Base-by-base conservation (phyloP, 2,329 filamentous ascomycete genomes). In the Verticillium isaacii region DNA sequence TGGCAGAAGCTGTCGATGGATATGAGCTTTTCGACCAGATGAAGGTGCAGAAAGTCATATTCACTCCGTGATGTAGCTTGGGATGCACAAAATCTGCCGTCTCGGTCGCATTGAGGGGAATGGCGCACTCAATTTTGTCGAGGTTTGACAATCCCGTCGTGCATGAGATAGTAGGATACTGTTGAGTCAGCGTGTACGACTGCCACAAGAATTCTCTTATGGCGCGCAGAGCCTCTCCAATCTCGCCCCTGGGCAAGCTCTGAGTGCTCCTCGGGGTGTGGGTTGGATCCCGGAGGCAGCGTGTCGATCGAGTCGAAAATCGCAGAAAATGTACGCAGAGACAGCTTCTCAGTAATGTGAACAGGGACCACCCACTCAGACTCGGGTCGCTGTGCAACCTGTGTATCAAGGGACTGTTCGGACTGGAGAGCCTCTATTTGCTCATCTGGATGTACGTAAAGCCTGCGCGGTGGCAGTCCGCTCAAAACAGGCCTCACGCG, bases 91-190 rank as follows among this genome's bases (percentile, higher is more conserved):
- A 14, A 58, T 52, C 29, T 34, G 23, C 23, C 17, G 15, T 50
- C 58, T n/a, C 50, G 45, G 39, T 56, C 41, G 17, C 41, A 14
- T 11, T 11, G 15, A n/a, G 6, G 23, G n/a, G 41, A 8, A n/a
- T 15, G 17, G 8, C 34, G 37, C 39, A 15, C 36, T 39, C 77
- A 94, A 72, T 95, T 95, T 73, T 94, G 91, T 62, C 91, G 82
- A 29, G 91, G 91, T 78, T 94, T 95, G 60, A 94, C 90, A 66
- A 93, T 87, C n/a, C 91, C 91, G 73, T 94, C 90, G 69, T 94
- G 91, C 73, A 94, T 85, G 65, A 93, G 83, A 71, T 95, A 95
- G 75, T 94, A 95, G 50, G 92, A 89, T 19, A 95, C 83, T 0
- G 91, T 94, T 66, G 91, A 93, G 75, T 95, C 91, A 68, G 90